phyloP scores from a whole-genome alignment of 768 basidiomycete species.

The Termitomyces sp. region DNA sequence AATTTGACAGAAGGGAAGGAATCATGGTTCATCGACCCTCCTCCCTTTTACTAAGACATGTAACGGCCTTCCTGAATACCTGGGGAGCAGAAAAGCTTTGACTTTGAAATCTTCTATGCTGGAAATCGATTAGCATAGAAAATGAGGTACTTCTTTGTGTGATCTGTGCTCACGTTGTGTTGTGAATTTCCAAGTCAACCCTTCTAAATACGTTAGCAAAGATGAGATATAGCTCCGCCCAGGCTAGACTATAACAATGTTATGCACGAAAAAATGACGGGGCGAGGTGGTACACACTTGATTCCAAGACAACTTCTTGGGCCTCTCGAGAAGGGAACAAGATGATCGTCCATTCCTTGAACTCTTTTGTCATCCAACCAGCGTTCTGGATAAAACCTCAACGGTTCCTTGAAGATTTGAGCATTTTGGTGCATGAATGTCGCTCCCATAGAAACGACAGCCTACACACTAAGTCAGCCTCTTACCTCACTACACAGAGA shows the following conservation, averaged over 20 bases:
- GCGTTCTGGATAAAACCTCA: neutral
- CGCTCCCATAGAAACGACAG: neutral
- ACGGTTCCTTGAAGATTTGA: neutral
- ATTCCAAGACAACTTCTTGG: neutral
- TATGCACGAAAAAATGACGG: neutral
- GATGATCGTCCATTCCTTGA: neutral
- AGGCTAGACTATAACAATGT: neutral
- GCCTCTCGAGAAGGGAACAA: neutral
- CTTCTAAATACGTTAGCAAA: neutral
- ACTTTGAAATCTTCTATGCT: conserved; percentile 8
- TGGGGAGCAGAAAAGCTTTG: neutral
- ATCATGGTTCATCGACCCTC: neutral
- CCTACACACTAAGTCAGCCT: neutral
- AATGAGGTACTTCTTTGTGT: neutral
- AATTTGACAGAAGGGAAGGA: neutral
- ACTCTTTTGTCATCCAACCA: neutral
- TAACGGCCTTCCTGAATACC: conserved; percentile 1
- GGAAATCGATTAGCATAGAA: neutral
- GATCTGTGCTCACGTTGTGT: conserved; percentile 1
- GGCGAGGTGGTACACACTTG: neutral
- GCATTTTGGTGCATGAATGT: neutral
- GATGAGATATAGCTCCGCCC: neutral
- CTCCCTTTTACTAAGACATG: neutral
- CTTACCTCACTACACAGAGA: neutral
- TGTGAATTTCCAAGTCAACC: conserved; percentile 5